Conservation (phyloP, 2,329 filamentous ascomycete species). For the Aureobasidium leucospermi region DNA sequence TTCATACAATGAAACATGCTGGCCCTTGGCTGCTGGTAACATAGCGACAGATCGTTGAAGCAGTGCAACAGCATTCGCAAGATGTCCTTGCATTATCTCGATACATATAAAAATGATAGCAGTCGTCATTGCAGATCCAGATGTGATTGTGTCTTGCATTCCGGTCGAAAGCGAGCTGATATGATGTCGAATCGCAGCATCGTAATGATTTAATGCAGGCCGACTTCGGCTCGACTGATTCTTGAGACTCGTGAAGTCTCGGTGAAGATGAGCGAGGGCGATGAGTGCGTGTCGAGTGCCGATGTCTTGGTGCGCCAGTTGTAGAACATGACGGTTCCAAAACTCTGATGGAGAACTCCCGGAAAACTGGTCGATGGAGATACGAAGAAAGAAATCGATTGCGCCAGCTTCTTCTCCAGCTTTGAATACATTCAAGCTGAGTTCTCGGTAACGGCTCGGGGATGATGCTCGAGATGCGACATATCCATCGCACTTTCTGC, state of each 20-base stretch:
- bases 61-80: neutral
- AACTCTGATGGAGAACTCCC: neutral
- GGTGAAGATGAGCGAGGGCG: neutral
- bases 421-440: neutral
- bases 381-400: neutral
- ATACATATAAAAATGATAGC: constrained; percentile 3
- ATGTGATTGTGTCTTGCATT: neutral
- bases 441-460: neutral
- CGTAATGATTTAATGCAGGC: neutral
- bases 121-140: neutral
- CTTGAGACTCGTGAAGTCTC: neutral
- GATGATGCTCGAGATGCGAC: neutral
- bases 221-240: neutral
- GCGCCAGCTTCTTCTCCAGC: neutral
- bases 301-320: neutral
- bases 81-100: constrained; percentile 4
- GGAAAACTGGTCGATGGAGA: neutral
- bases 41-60: neutral
- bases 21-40: neutral
- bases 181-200: neutral
- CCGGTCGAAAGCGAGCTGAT: neutral
- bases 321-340: neutral
- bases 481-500: constrained; percentile 52
- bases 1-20: neutral
- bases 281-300: neutral